Percentiles rank a stretch among this genome's conserved stretches.
Conservation (phyloP, 108 stramenopile species). For the Fragilaria crotonensis region DNA sequence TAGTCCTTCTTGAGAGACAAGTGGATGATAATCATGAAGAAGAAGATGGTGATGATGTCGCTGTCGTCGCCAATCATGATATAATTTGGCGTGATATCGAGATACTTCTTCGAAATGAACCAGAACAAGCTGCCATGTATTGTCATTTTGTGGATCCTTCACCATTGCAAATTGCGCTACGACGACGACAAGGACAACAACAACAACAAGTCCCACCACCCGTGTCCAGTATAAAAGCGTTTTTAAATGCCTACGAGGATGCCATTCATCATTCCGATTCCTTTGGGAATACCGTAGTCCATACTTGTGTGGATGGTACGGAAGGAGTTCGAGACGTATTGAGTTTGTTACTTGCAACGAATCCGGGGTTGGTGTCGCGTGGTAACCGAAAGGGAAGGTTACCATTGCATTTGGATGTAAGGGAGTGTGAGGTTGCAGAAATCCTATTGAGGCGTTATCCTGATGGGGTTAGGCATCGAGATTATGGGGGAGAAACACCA, state of each 20-base stretch:
- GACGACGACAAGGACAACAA: no score
- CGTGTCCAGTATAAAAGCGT: background rate
- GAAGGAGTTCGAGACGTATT: background rate
- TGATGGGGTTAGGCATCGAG: background rate
- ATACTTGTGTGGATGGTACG: background rate
- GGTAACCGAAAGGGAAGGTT: conserved; percentile 1
- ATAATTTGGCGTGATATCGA: conserved; percentile 3
- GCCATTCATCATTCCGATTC: conserved; percentile 4
- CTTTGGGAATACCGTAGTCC: background rate
- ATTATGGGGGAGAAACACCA: background rate
- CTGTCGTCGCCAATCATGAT: no score
- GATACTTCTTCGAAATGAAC: background rate
- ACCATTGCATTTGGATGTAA: background rate
- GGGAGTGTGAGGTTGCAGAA: background rate
- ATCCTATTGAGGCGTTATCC: background rate
- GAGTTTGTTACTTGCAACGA: background rate
- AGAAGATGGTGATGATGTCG: no score
- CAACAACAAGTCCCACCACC: conserved; percentile 2
- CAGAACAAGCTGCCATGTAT: conserved; percentile 11
- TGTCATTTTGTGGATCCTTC: conserved; percentile 3
- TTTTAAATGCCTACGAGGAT: conserved; percentile 13
- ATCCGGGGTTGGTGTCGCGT: background rate
- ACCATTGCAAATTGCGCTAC: background rate
- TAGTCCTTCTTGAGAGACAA: no score
- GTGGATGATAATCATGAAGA: no score